Percentiles rank a stretch among this genome's conserved stretches.
phyloP scores from a whole-genome alignment of 169 alveolate genomes.

The Plasmodium adleri region DNA sequence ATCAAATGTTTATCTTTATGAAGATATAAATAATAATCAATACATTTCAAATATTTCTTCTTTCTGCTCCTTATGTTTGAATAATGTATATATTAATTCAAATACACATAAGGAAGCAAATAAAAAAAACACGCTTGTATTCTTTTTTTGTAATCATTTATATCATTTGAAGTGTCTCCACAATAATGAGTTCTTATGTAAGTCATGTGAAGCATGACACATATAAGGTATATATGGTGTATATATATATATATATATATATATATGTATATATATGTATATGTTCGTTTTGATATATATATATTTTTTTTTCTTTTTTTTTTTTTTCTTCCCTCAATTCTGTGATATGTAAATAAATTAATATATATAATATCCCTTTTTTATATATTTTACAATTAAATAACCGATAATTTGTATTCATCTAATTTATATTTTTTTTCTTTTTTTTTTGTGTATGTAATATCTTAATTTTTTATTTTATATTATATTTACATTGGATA shows the following conservation, averaged over 20 bases:
- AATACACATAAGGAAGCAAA: background rate
- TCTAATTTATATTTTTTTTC: too few species aligned
- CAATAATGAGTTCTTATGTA: background rate
- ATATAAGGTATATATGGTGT: too few species aligned
- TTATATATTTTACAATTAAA: too few species aligned
- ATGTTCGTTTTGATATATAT: background rate
- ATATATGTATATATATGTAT: too few species aligned
- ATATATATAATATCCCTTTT: too few species aligned
- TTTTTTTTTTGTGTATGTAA: too few species aligned
- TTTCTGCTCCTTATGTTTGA: constrained; percentile 29
- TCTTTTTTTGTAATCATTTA: constrained; percentile 68
- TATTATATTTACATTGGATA: too few species aligned
- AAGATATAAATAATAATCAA: constrained; percentile 20
- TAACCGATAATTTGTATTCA: too few species aligned
- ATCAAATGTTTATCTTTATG: constrained; percentile 22
- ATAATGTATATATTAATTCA: constrained; percentile 31
- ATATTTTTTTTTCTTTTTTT: constrained; percentile 16
- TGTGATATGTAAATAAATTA: too few species aligned
- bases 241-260: too few species aligned
- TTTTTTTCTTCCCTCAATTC: background rate
- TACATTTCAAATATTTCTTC: constrained; percentile 41
- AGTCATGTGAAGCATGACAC: too few species aligned
- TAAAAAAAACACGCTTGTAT: constrained; percentile 23
- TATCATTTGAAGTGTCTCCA: constrained; percentile 53
- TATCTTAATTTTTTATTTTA: too few species aligned